phyloP scores from a whole-genome alignment of 75 land plant species.

The Selaginella tamariscina region DNA sequence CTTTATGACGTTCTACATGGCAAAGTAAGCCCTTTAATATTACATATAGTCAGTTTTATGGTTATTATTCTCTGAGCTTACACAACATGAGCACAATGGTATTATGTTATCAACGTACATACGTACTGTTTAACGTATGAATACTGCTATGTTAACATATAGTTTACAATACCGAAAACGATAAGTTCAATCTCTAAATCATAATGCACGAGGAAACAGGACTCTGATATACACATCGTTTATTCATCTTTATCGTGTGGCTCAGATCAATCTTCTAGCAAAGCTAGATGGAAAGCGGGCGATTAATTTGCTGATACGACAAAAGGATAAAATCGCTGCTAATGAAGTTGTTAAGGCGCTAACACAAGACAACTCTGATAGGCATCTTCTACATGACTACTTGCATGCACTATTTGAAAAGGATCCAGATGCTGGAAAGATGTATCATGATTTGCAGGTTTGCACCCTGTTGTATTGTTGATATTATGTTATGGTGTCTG shows the following conservation, averaged over 20 bases:
- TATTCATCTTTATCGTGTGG: not conserved
- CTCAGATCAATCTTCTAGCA: constrained; percentile 62
- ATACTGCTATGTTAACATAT: no score
- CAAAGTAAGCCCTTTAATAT: constrained; percentile 43
- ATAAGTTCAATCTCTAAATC: not conserved
- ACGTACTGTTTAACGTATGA: no score
- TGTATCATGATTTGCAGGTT: constrained; percentile 91
- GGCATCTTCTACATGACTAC: constrained; percentile 64
- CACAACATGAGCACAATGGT: no score
- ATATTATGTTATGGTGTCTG: no score
- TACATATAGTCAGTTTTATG: no score
- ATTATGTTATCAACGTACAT: no score
- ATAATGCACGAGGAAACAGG: no score
- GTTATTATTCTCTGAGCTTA: no score
- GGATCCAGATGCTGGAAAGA: constrained; percentile 60
- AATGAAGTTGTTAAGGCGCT: constrained; percentile 70
- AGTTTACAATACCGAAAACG: no score
- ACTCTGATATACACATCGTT: not conserved
- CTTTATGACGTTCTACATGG: constrained; percentile 61
- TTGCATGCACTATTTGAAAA: constrained; percentile 74
- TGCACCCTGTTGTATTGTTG: not conserved
- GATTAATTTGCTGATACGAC: constrained; percentile 59
- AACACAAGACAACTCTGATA: constrained; percentile 32
- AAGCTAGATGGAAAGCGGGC: constrained; percentile 70
- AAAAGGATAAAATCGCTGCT: constrained; percentile 44